Percentiles rank a stretch among this genome's conserved stretches.
Conservation (phyloP, 2,329 filamentous ascomycete genomes). For the Tolypocladium tropicale region DNA sequence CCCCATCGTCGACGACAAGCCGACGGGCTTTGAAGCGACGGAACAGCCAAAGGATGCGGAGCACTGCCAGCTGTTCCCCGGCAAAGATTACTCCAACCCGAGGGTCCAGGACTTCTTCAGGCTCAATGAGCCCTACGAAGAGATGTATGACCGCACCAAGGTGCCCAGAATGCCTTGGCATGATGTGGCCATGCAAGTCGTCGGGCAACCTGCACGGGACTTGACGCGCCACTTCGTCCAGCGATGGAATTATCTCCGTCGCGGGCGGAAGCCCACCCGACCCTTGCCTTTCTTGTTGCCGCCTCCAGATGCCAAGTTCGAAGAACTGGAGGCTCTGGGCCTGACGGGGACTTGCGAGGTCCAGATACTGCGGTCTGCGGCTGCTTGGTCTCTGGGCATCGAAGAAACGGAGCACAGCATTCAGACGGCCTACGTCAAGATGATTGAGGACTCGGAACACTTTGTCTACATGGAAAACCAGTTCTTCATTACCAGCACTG, state of each 20-base stretch:
- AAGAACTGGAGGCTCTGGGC: constrained; percentile 78
- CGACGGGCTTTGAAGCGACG: constrained; percentile 81
- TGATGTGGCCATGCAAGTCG: constrained; percentile 94
- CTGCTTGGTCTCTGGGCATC: constrained; percentile 84
- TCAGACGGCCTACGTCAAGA: constrained; percentile 86
- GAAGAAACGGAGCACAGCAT: constrained; percentile 88
- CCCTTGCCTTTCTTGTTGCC: constrained; percentile 90
- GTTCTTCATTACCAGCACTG: constrained; percentile 91
- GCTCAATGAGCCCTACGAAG: constrained; percentile 88
- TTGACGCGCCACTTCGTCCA: constrained; percentile 94
- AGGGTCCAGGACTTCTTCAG: constrained; percentile 91
- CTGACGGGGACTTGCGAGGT: constrained; percentile 93
- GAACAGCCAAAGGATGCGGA: constrained; percentile 75
- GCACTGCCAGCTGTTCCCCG: constrained; percentile 91
- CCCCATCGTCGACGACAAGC: constrained; percentile 80
- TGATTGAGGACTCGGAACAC: constrained; percentile 91
- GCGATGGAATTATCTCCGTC: constrained; percentile 92
- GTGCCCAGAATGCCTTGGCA: constrained; percentile 97
- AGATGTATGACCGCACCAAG: constrained; percentile 92
- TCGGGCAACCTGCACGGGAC: constrained; percentile 90
- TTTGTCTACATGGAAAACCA: constrained; percentile 99
- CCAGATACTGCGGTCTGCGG: constrained; percentile 85
- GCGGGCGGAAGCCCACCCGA: constrained; percentile 84
- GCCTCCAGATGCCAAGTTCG: constrained; percentile 79
- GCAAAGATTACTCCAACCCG: constrained; percentile 97